Percentiles rank a stretch among this genome's conserved stretches.
These are phyloP conservation scores for Tetrahymena thermophila DNA, from an alignment of 73 alveolate genomes.

Conservation along the genomic window DNA sequence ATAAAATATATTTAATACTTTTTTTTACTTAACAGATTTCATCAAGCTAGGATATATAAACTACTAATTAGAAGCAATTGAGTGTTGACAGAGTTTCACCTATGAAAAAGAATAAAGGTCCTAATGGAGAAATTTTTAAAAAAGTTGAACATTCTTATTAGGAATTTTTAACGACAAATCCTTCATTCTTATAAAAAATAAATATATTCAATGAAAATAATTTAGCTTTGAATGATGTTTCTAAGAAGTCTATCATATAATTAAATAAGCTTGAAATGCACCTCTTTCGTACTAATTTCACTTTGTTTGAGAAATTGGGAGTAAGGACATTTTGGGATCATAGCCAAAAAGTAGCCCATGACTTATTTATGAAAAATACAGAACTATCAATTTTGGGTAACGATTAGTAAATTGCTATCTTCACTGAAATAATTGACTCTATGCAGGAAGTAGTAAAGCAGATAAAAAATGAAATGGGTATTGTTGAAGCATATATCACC, in stretches of 20 bases:
- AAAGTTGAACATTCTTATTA: not conserved
- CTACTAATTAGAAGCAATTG: not conserved
- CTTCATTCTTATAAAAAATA: not conserved
- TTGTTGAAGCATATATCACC: constrained; percentile 30
- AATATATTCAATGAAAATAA: not conserved
- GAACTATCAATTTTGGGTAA: constrained; percentile 30
- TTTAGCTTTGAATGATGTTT: not conserved
- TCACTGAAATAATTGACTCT: not conserved
- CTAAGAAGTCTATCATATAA: not conserved
- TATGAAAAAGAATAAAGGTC: not conserved
- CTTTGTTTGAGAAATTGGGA: constrained; percentile 20
- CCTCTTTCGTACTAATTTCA: constrained; percentile 18
- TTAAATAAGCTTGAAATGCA: not conserved
- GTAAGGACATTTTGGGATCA: constrained; percentile 26
- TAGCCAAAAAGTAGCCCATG: constrained; percentile 10
- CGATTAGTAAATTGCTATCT: not conserved
- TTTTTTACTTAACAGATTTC: not conserved
- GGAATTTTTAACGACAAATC: not conserved
- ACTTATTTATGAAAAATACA: constrained; percentile 28
- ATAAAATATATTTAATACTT: not conserved
- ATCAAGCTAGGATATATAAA: not conserved
- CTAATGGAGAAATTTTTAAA: not conserved
- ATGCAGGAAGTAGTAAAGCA: constrained; percentile 14
- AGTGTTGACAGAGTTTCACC: not conserved
- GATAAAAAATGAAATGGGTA: constrained; percentile 32